phyloP scores from a whole-genome alignment of 495 filamentous ascomycete species.

The Podospora pseudocomata region DNA sequence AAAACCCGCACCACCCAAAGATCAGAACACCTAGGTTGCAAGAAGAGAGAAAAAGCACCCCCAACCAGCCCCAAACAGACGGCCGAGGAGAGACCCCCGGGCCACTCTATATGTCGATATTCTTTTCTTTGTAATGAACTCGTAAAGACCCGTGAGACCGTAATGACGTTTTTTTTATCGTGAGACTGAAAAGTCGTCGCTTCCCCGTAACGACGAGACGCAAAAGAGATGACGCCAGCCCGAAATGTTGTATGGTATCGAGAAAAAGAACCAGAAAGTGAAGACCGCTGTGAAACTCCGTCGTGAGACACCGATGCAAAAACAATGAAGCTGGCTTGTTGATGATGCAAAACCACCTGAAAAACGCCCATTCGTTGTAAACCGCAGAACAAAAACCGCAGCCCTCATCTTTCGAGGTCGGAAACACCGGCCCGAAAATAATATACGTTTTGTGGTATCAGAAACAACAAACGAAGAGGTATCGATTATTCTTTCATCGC shows the following conservation, averaged over 20 bases:
- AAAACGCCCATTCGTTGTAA: conserved; percentile 34
- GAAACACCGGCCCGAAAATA: conserved; percentile 28
- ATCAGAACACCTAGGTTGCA: conserved; percentile 28
- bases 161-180: conserved; percentile 35
- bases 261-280: conserved; percentile 18
- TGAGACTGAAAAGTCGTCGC: conserved; percentile 35
- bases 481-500: conserved; percentile 38
- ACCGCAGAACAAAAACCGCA: conserved; percentile 20
- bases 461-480: conserved; percentile 31
- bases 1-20: not conserved
- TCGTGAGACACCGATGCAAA: conserved; percentile 39
- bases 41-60: conserved; percentile 21
- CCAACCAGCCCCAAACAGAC: not conserved
- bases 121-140: conserved; percentile 37
- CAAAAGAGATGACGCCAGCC: conserved; percentile 23
- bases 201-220: conserved; percentile 29
- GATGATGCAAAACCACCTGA: conserved; percentile 34
- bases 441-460: conserved; percentile 21
- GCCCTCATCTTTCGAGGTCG: conserved; percentile 33
- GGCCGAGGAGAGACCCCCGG: conserved; percentile 8
- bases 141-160: conserved; percentile 37
- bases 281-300: conserved; percentile 31
- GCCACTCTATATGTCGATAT: conserved; percentile 38
- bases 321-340: conserved; percentile 23
- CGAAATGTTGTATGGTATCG: conserved; percentile 35